These are phyloP conservation scores for Penicillium sp. DNA, from an alignment of 2,329 filamentous ascomycete genomes.

Conservation along the genomic window DNA sequence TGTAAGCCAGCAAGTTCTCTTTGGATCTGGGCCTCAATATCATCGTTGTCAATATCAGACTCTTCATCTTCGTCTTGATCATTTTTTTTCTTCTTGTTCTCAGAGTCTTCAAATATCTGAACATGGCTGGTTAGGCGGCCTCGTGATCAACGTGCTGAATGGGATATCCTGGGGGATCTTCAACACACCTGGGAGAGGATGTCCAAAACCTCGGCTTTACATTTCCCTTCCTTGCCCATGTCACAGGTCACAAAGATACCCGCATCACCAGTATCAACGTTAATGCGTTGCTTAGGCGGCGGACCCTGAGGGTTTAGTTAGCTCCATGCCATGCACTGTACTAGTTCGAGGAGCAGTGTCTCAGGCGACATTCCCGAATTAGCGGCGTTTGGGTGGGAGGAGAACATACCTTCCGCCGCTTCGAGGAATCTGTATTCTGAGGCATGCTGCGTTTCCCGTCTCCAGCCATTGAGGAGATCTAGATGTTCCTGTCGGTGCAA, in stretches of 20 bases:
- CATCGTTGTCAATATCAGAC: constrained; percentile 49
- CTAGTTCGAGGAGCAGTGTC: too few relatives aligned
- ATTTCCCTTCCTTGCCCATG: constrained; percentile 64
- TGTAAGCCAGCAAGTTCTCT: constrained; percentile 61
- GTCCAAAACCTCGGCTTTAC: constrained; percentile 61
- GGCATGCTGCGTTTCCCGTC: constrained; percentile 39
- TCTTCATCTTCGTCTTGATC: constrained; percentile 26
- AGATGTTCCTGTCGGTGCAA: constrained; percentile 5
- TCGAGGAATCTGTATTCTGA: constrained; percentile 28
- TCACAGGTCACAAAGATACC: constrained; percentile 68
- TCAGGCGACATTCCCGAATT: background rate
- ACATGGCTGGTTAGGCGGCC: background rate
- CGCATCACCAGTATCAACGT: constrained; percentile 56
- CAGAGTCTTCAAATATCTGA: constrained; percentile 18
- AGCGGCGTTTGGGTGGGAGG: background rate
- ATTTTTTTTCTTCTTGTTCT: constrained; percentile 10
- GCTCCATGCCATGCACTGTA: constrained; percentile 4
- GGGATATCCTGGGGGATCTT: background rate
- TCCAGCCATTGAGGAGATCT: constrained; percentile 29
- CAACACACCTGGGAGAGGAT: constrained; percentile 59
- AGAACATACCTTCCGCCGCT: constrained; percentile 39
- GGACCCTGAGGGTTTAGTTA: background rate
- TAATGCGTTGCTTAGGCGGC: constrained; percentile 17
- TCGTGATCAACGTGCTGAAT: background rate
- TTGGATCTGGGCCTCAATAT: constrained; percentile 65